These are phyloP conservation scores for Meripilus lineatus DNA, from an alignment of 1,284 basidiomycete species.

Conservation along the genomic window DNA sequence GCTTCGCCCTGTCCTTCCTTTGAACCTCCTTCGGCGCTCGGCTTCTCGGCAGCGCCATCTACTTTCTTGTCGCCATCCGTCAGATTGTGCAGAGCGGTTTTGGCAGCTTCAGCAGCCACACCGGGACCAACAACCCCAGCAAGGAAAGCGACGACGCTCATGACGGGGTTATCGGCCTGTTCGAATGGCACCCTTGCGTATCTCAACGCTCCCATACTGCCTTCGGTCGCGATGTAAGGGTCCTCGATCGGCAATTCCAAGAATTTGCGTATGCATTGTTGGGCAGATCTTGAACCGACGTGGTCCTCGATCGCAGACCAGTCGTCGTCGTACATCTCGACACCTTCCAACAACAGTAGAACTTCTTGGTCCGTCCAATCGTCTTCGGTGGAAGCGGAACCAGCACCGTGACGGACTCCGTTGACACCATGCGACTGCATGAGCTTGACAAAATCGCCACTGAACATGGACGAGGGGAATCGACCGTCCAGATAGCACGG, in stretches of 20 bases:
- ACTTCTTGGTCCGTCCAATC: conserved; percentile 94
- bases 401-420: conserved; percentile 37
- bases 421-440: conserved; percentile 41
- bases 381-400: conserved; percentile 45
- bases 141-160: conserved; percentile 97
- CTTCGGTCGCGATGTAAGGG: conserved; percentile 73
- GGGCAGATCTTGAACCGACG: conserved; percentile 85
- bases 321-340: conserved; percentile 98
- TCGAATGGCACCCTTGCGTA: conserved; percentile 87
- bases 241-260: conserved; percentile 97
- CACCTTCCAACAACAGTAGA: conserved; percentile 84
- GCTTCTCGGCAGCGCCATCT: conserved; percentile 28
- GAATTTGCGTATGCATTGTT: conserved; percentile 96
- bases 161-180: conserved; percentile 94
- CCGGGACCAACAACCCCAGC: conserved; percentile 89
- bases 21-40: conserved; percentile 24
- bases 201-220: conserved; percentile 74
- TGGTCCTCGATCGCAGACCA: conserved; percentile 93
- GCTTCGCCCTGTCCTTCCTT: conserved; percentile 25
- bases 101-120: conserved; percentile 91
- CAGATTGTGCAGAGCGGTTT: conserved; percentile 81
- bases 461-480: conserved; percentile 95
- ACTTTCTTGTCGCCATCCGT: conserved; percentile 51
- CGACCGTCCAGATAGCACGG: conserved; percentile 95
- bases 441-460: conserved; percentile 95